Evolutionary conservation across 2,329 filamentous ascomycete species (phyloP), one percentile per base, ranked within the genome.

Genomic region (Fusarium sp.): DNA sequence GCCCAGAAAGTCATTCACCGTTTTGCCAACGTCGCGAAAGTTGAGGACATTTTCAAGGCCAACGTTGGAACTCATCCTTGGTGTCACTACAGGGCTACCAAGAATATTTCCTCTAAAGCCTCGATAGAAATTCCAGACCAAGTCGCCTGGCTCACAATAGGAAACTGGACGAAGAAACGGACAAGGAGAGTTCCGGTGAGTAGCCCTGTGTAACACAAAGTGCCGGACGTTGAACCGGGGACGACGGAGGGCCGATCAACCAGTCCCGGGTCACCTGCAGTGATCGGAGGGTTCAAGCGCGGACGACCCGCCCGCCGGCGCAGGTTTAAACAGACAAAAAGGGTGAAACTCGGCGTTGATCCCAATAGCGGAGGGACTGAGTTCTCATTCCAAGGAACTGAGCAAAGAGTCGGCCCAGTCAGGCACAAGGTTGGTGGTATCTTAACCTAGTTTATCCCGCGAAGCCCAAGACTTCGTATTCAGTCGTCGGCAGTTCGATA

Each of bases 1-100:
- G 27, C 87, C 87, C 6, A 90, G 81, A 70, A 88, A 88, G 30
- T 83, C 79, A 77, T 95, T 95, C 75, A 94, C 86, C 0, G 90
- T 91, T 72, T 86, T 84, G 45, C 92, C 93, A 50, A 95, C 91
- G 85, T 96, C 94, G 67, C 94, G 90, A 80, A 95, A 94, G 81
- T 96, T 96, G 77, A 92, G 84, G 60, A 95, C 76, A 8, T 72
- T 73, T 41, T 80, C 76, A 18, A 82, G 74, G 27, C 65, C 70
- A n/a, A 52, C 56, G 14, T 65, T 39, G 45, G 69, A 68, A 50
- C 61, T 34, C 77, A 79, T 79, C 56, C 25, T 66, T 50, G 13
- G 34, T 11, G n/a, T 37, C 11, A 41, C 48, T 4, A 11, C 20
- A 30, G 32, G 16, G 34, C 23, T 59, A 58, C 70, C 67, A 71